Percentiles rank a stretch among this genome's conserved stretches.
These are phyloP conservation scores for Euphorbia tirucalli DNA, from an alignment of 345 rosid genomes.

Conservation along the genomic window DNA sequence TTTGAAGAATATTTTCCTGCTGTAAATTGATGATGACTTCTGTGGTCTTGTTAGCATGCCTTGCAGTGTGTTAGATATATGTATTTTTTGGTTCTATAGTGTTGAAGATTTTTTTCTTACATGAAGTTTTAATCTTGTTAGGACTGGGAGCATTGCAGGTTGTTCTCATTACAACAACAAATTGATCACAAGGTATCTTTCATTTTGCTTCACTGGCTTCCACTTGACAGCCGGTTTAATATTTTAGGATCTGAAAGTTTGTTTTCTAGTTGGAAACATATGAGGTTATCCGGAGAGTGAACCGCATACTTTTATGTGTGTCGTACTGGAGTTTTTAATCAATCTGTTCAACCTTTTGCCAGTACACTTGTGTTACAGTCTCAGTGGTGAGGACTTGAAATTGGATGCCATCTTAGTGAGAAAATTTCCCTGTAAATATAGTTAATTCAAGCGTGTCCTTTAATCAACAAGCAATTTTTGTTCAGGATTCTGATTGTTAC, in stretches of 20 bases:
- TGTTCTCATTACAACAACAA: conserved; percentile 79
- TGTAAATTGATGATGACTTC: background rate
- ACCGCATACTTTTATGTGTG: background rate
- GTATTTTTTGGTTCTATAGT: too few species aligned
- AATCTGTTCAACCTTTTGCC: background rate
- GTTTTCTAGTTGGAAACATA: background rate
- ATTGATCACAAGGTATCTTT: conserved; percentile 67
- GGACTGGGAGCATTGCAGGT: too few species aligned
- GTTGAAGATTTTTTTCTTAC: too few species aligned
- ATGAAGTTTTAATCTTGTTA: too few species aligned
- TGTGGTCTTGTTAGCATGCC: conserved; percentile 28
- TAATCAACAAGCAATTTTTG: background rate
- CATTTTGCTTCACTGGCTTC: background rate
- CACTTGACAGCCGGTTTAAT: background rate
- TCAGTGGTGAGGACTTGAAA: background rate
- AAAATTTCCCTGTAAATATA: background rate
- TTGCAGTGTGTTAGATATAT: too few species aligned
- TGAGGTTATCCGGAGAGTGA: background rate
- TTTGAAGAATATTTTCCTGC: background rate
- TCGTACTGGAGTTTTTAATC: background rate
- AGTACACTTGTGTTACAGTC: background rate
- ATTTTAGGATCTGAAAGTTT: background rate
- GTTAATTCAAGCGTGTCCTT: background rate
- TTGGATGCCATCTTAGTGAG: background rate
- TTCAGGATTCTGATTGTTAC: background rate